Percentiles rank a stretch among this genome's conserved stretches.
Conservation (phyloP, 106 monocot genomes). For the Platanthera zijinensis region DNA sequence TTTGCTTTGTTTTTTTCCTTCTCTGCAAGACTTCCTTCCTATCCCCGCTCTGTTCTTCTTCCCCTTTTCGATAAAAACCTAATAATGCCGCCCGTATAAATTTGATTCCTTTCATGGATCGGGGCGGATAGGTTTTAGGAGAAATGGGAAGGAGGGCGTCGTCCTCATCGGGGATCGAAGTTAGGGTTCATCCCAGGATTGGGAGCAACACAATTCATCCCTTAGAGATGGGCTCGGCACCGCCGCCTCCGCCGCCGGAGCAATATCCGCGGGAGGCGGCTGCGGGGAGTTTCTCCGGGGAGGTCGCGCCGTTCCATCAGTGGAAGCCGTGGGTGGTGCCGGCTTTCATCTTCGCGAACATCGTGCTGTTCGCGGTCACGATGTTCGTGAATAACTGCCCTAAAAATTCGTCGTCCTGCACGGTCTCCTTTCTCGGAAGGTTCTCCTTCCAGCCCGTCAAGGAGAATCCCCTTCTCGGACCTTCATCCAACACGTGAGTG, state of each 20-base stretch:
- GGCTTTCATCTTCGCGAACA: conserved; percentile 34
- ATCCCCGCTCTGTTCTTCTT: background rate
- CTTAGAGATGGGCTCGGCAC: background rate
- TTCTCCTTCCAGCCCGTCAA: conserved; percentile 87
- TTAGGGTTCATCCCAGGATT: background rate
- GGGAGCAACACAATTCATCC: background rate
- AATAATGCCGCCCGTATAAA: background rate
- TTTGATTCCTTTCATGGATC: background rate
- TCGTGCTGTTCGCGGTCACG: conserved; percentile 35
- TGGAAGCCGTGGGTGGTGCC: conserved; percentile 51
- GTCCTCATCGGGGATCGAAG: background rate
- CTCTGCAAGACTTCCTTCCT: background rate
- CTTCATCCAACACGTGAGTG: conserved; percentile 66
- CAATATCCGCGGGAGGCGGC: background rate
- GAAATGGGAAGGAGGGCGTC: conserved; percentile 1
- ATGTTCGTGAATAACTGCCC: conserved; percentile 73
- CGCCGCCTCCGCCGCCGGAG: background rate
- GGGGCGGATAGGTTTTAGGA: background rate
- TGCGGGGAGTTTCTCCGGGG: conserved; percentile 2
- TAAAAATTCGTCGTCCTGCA: conserved; percentile 19
- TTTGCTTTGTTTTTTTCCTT: background rate
- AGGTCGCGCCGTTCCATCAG: conserved; percentile 26
- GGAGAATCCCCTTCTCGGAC: conserved; percentile 88
- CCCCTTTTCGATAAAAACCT: background rate
- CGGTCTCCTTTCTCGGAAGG: conserved; percentile 46